Conservation (phyloP, 2,329 filamentous ascomycete genomes). For the Phialemoniopsis sp. region DNA sequence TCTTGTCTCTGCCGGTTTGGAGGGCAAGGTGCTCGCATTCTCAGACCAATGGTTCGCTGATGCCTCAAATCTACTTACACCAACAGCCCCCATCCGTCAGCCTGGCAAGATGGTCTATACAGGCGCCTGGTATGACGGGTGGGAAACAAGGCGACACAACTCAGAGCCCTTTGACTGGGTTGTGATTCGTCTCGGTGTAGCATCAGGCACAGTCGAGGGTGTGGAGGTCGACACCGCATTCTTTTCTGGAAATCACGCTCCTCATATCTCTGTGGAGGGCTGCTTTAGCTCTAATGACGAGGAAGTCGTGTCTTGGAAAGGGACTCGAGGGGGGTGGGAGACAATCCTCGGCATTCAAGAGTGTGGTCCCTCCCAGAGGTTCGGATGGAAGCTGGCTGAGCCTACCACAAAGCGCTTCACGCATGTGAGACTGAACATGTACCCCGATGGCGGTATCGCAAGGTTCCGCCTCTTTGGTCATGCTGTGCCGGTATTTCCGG, state of each 20-base stretch:
- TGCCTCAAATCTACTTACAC: constrained; percentile 59
- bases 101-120: constrained; percentile 66
- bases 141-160: constrained; percentile 67
- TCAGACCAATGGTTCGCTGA: constrained; percentile 69
- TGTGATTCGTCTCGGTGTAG: constrained; percentile 61
- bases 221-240: constrained; percentile 78
- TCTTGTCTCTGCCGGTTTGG: constrained; percentile 55
- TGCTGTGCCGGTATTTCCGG: constrained; percentile 72
- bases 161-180: constrained; percentile 62
- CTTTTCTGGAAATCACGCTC: constrained; percentile 80
- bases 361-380: constrained; percentile 70
- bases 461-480: constrained; percentile 74
- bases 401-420: constrained; percentile 67
- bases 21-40: constrained; percentile 60
- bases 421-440: constrained; percentile 79
- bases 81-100: constrained; percentile 58
- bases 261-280: constrained; percentile 73
- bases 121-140: constrained; percentile 68
- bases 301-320: constrained; percentile 60
- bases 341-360: constrained; percentile 65
- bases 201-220: constrained; percentile 68
- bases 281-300: constrained; percentile 60
- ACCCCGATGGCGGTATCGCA: constrained; percentile 80
- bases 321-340: constrained; percentile 61
- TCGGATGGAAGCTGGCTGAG: constrained; percentile 64